Conservation (phyloP, 345 rosid genomes). For the Aegle marmelos region DNA sequence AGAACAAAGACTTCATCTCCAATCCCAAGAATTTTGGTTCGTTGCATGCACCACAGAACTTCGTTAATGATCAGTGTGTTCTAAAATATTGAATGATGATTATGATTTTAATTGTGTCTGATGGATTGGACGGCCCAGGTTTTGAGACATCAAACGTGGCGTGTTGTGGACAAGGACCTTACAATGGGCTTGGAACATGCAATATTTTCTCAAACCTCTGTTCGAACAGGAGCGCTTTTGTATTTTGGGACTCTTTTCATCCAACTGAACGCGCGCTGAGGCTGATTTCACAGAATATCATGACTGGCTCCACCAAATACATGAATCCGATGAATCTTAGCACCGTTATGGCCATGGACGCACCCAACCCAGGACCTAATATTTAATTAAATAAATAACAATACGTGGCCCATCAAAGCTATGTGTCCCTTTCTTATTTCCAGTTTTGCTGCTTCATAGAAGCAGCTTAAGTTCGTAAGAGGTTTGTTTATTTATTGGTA, state of each 20-base stretch:
- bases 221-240: slow-evolving; percentile 51
- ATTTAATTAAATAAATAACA: not conserved
- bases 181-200: slow-evolving; percentile 79
- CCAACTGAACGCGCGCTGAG: slow-evolving; percentile 71
- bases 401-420: not conserved
- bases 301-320: slow-evolving; percentile 44
- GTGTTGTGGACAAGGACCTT: slow-evolving; percentile 91
- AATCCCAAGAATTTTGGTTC: slow-evolving; percentile 62
- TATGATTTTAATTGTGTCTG: not conserved
- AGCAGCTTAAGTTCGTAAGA: not conserved
- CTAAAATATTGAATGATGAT: not conserved
- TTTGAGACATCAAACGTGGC: slow-evolving; percentile 71
- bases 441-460: too few species aligned
- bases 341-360: slow-evolving; percentile 55
- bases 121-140: slow-evolving; percentile 38
- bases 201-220: slow-evolving; percentile 65
- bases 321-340: slow-evolving; percentile 87
- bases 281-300: slow-evolving; percentile 46
- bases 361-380: slow-evolving; percentile 20
- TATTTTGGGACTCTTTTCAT: slow-evolving; percentile 87
- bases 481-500: not conserved
- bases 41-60: not conserved
- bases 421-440: not conserved
- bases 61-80: not conserved
- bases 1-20: slow-evolving; percentile 48